Evolutionary conservation across 768 basidiomycete species (phyloP).

Genomic region (Mycena albidolilacea): DNA sequence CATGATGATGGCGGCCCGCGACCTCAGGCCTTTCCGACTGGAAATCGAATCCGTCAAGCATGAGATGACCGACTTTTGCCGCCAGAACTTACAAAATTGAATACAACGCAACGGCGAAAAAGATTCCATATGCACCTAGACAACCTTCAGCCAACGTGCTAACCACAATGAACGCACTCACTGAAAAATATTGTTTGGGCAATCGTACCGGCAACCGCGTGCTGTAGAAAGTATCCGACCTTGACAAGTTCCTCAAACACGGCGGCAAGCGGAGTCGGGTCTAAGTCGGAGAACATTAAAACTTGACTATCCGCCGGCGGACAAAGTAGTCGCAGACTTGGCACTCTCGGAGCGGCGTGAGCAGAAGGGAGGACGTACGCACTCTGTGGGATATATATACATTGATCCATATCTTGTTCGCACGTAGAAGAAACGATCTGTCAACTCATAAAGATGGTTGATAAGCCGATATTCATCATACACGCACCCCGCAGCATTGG

Average conservation of each 20-base stretch:
- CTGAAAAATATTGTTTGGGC: conserved; percentile 28
- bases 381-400: conserved; percentile 18
- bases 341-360: neutral
- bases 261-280: conserved; percentile 21
- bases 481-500: neutral
- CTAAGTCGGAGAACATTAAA: conserved; percentile 22
- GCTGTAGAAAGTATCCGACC: conserved; percentile 22
- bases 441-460: conserved; percentile 4
- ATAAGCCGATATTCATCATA: neutral
- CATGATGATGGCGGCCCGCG: conserved; percentile 28
- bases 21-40: conserved; percentile 32
- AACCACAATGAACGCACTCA: conserved; percentile 25
- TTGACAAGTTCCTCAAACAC: conserved; percentile 24
- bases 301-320: neutral
- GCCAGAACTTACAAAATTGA: conserved; percentile 28
- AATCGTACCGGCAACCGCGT: conserved; percentile 25
- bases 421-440: neutral
- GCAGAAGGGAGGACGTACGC: conserved; percentile 13
- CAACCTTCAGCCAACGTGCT: conserved; percentile 23
- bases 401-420: neutral
- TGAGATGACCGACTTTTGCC: conserved; percentile 21
- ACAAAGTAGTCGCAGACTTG: neutral
- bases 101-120: conserved; percentile 30
- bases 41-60: conserved; percentile 26
- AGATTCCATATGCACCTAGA: conserved; percentile 30